Base-by-base conservation (phyloP, 306 rosid genomes). In the Pueraria montana region DNA sequence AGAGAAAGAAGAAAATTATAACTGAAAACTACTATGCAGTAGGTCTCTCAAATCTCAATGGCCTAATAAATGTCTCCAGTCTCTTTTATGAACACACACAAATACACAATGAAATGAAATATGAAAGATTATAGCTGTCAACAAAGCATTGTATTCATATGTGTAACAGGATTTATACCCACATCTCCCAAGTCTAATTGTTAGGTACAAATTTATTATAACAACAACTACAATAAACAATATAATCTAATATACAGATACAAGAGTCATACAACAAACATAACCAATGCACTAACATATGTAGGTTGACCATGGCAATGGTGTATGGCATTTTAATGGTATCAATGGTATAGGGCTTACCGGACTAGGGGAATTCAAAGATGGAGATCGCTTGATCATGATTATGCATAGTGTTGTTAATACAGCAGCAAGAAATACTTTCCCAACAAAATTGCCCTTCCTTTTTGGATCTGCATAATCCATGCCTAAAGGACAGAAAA, bases 371-470 rank as follows among this genome's bases (percentile, higher is more conserved):
- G 94, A 66, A 82, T 56, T 91, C 83, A 95, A 84, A 24, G 87
- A 74, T 78, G 97, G 95, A 84, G 99, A 89, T 76, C 82, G 93
- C 89, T 91, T 95, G 87, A 95, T 87, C 96, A 93, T 86, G 70
- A 95, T 48, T 56, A 95, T 91, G 80, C 97, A 93, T 89, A 95
- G 17, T 63, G 96, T 88, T 0, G 96, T 92, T 52, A 95, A 85
- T 26, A 78, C 55, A 69, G 94, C 99, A 85, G 93, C 96, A 90
- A 93, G 89, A 77, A 95, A 68, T 80, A 95, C 85, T 85, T 93
- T 95, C 85, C 98, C 99, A 43, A 95, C 87, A 85, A 88, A 89
- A 85, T 82, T 91, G 76, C 87, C 86, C 91, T 90, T 93, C 93
- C 87, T 89, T 87, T 93, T 95, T 5, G 94, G 87, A 77, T 95